phyloP scores from a whole-genome alignment of 805 yeast species.

The Dipodascopsis uninucleata region DNA sequence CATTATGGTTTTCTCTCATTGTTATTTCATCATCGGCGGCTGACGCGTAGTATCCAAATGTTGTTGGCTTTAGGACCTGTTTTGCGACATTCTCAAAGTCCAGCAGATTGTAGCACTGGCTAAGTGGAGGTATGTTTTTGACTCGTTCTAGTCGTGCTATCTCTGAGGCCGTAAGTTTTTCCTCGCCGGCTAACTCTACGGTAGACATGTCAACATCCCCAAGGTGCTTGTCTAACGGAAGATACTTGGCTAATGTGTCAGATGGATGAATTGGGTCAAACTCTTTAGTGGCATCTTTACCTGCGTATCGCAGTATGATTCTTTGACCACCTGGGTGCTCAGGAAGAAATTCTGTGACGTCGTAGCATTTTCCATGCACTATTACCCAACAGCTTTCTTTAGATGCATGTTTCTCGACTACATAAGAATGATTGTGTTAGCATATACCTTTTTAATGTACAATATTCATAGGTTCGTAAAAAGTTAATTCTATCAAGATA shows the following conservation, averaged over 20 bases:
- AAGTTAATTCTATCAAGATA: no score
- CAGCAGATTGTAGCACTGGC: conserved; percentile 67
- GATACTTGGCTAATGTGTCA: conserved; percentile 66
- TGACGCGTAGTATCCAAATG: conserved; percentile 90
- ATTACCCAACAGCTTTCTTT: conserved; percentile 78
- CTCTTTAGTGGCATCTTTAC: conserved; percentile 75
- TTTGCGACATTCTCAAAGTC: conserved; percentile 89
- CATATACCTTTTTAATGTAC: no score
- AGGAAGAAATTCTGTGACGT: conserved; percentile 59
- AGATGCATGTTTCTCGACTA: conserved; percentile 50
- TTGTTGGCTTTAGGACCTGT: conserved; percentile 67
- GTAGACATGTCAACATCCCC: conserved; percentile 43
- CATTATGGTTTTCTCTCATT: conserved; percentile 82
- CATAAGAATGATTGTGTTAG: no score
- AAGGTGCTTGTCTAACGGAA: conserved; percentile 57
- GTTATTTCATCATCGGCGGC: conserved; percentile 94
- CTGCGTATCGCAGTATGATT: conserved; percentile 54
- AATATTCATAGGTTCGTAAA: no score
- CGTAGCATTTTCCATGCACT: conserved; percentile 73
- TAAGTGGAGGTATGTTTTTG: conserved; percentile 61
- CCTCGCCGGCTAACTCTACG: conserved; percentile 32
- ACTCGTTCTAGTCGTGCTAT: conserved; percentile 42
- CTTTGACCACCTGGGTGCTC: conserved; percentile 62
- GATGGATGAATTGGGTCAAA: conserved; percentile 89
- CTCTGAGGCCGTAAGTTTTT: conserved; percentile 40